Evolutionary conservation across 805 yeast genomes (phyloP).

Genomic region (Suhomyces faveliae): DNA sequence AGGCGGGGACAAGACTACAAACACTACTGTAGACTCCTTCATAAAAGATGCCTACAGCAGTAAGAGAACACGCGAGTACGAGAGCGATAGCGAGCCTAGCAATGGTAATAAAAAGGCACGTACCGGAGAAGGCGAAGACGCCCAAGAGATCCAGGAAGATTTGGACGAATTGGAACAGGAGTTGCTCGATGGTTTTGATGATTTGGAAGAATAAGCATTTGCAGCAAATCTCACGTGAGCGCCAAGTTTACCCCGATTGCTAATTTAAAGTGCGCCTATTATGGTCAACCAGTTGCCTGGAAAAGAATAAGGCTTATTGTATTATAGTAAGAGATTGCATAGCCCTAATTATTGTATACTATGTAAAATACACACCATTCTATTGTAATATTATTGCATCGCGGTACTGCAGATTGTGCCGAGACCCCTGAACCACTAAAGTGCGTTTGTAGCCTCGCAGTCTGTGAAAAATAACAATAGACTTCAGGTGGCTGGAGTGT

Average conservation of each 20-base stretch:
- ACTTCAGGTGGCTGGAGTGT: background rate
- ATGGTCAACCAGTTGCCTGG: background rate
- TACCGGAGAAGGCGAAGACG: constrained; percentile 8
- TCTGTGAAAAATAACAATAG: background rate
- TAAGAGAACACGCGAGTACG: constrained; percentile 5
- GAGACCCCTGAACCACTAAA: background rate
- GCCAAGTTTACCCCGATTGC: background rate
- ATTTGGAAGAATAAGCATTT: constrained; percentile 32
- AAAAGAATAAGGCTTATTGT: background rate
- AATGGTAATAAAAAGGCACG: constrained; percentile 9
- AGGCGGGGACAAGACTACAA: constrained; percentile 9
- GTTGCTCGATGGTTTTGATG: constrained; percentile 52
- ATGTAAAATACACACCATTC: background rate
- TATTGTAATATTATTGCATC: background rate
- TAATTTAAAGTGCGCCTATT: background rate
- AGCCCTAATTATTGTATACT: background rate
- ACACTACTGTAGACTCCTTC: constrained; percentile 9
- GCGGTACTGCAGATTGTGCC: background rate
- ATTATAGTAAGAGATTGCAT: background rate
- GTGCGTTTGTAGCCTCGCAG: background rate
- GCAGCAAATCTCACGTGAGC: background rate
- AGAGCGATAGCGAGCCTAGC: constrained; percentile 1
- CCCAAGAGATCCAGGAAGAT: constrained; percentile 20
- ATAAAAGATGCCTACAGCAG: constrained; percentile 12
- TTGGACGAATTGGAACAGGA: constrained; percentile 51